Evolutionary conservation across 495 filamentous ascomycete genomes (phyloP).

Genomic region (Parathielavia appendiculata): DNA sequence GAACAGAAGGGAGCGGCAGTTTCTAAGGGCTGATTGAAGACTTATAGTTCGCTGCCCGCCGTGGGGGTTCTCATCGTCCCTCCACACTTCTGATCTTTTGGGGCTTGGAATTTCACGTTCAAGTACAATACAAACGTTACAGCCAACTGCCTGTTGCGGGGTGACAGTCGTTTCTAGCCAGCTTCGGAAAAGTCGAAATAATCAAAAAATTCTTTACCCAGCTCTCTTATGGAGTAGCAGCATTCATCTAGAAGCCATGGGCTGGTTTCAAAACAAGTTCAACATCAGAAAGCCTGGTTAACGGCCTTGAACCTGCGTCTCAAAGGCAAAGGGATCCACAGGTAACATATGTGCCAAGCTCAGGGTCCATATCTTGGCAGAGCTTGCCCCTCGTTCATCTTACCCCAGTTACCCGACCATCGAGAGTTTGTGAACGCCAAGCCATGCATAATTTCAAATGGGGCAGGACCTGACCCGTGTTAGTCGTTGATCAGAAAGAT

Average conservation of each 20-base stretch:
- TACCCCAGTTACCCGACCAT: slow-evolving; percentile 3
- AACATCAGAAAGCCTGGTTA: too few relatives aligned
- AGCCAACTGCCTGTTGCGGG: too few relatives aligned
- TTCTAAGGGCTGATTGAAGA: not conserved
- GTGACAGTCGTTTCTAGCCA: too few relatives aligned
- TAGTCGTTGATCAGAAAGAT: slow-evolving; percentile 14
- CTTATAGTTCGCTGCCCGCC: not conserved
- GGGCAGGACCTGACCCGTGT: slow-evolving; percentile 5
- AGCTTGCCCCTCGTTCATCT: not conserved
- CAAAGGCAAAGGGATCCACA: too few relatives aligned
- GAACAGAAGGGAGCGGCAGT: not conserved
- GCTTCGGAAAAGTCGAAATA: too few relatives aligned
- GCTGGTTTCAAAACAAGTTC: too few relatives aligned
- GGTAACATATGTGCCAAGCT: too few relatives aligned
- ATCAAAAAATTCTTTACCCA: not conserved
- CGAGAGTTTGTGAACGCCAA: slow-evolving; percentile 16
- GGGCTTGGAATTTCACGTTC: not conserved
- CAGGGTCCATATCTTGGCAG: not conserved
- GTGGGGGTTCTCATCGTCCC: slow-evolving; percentile 1
- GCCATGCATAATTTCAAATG: slow-evolving; percentile 9
- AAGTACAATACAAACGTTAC: not conserved
- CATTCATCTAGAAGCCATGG: not conserved
- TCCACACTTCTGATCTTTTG: not conserved
- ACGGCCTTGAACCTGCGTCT: too few relatives aligned
- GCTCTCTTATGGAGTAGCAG: not conserved